Evolutionary conservation across 768 basidiomycete species (phyloP).

Genomic region (Auriculariales sp.): DNA sequence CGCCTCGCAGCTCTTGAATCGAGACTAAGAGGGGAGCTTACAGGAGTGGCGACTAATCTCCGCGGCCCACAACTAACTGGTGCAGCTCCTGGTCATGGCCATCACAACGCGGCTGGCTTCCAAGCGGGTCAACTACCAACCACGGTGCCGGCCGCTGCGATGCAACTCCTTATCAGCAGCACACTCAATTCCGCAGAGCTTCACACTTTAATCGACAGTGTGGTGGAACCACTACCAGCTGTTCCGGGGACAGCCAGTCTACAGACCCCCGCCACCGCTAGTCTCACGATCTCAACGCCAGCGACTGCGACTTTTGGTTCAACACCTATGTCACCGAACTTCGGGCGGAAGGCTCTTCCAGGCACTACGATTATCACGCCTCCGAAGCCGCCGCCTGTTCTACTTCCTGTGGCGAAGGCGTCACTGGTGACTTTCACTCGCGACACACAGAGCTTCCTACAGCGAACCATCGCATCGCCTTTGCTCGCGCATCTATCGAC

Average conservation of each 20-base stretch:
- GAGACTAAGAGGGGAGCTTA: conserved; percentile 44
- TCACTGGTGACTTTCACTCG: conserved; percentile 52
- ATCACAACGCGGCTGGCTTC: conserved; percentile 45
- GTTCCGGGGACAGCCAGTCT: conserved; percentile 11
- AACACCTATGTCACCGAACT: too few relatives aligned
- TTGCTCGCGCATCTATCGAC: conserved; percentile 53
- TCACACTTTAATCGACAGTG: conserved; percentile 38
- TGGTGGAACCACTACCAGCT: conserved; percentile 23
- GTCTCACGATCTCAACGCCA: conserved; percentile 13
- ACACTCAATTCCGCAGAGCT: conserved; percentile 71
- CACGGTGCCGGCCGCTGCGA: too few relatives aligned
- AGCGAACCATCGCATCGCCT: conserved; percentile 73
- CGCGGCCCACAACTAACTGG: conserved; percentile 41
- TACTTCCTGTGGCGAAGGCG: conserved; percentile 40
- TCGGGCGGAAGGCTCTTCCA: too few relatives aligned
- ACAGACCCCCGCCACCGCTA: conserved; percentile 19
- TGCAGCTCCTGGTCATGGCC: conserved; percentile 34
- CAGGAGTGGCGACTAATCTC: conserved; percentile 45
- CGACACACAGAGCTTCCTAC: conserved; percentile 63
- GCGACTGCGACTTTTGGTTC: too few relatives aligned
- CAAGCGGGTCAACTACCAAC: too few relatives aligned
- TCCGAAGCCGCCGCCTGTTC: conserved; percentile 3
- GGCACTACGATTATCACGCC: too few relatives aligned
- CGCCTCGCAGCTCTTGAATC: conserved; percentile 55
- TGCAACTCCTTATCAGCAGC: conserved; percentile 65